Base-by-base conservation (phyloP, 106 monocot genomes). In the Dendrobium nobile region DNA sequence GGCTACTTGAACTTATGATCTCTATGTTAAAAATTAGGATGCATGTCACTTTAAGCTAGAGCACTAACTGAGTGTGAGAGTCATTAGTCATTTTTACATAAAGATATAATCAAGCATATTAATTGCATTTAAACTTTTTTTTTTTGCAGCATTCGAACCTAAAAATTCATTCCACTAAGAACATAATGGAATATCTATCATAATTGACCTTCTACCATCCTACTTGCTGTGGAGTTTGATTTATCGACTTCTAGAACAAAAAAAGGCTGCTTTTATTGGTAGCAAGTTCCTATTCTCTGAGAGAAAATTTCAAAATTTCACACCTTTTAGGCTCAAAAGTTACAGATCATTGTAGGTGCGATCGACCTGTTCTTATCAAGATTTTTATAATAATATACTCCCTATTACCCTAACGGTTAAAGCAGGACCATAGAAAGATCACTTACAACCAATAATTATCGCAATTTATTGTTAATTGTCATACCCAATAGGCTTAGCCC, bases 381-480 rank as follows among this genome's bases (percentile, higher is more conserved):
- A 22, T 65, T 65, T 22, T 22, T 20, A 65, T 22, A 65, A 22
- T 65, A 65, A 65, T 65, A 65, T 65, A 13, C 26, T 61, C 24
- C 26, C 20, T 65, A 65, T 65, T 65, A 65, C 24, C 64, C 64
- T 65, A 65, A 65, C 64, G 64, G 64, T 65, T 65, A 65, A 65
- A 65, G 64, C 64, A 7, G 26, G 9, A 24, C 26, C 64, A 65
- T 51, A 15, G 51, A 51, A 51, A 51, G 51, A 51, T 13, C 51
- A 51, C 51, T 51, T 51, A 51, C 51, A 51, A 51, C 51, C 51
- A 51, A 51, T 51, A 51, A 51, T 51, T 51, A 51, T 51, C 13
- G 51, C 51, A 51, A 15, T 51, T 51, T 51, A 13, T 51, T 51
- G 51, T 51, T 51, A 51, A 51, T 51, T 51, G 51, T 51, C 51